Base-by-base conservation (phyloP, 2,329 filamentous ascomycete species). In the Dothidotthia symphoricarpi region DNA sequence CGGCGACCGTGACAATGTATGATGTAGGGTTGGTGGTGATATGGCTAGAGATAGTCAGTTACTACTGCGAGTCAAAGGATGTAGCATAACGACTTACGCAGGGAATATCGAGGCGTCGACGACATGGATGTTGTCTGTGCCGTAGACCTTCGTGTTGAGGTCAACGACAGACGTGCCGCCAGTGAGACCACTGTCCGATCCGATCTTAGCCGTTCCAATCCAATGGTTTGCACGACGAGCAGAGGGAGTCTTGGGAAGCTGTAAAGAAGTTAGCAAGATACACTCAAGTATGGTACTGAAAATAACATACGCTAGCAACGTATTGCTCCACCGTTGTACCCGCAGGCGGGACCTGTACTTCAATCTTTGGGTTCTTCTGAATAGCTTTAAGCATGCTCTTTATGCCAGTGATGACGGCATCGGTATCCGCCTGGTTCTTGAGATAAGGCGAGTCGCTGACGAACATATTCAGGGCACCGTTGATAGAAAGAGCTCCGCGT, bases 341-440 rank as follows among this genome's bases (percentile, higher is more conserved):
- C 1, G 74, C 51, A 1, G 56, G 39, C 0, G 82, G 82, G 32
- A 76, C 73, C 28, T 77, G 67, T 59, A 77, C 77, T n/a, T 71
- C 75, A 14, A 86, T 73, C 32, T 71, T 69, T 11, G 74, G 63
- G 30, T 83, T 73, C 22, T 69, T 74, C 22, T 70, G 67, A 13
- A 85, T 69, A 3, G 78, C 73, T 2, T 70, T 63, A 33, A 77
- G 70, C 40, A 86, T 63, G 45, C 78, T 78, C 64, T 84, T 75
- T 55, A 86, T 77, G 16, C 80, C 79, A 31, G 74, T 69, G 34
- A 81, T 77, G n/a, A 85, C 79, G n/a, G 80, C 79, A 31, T 75
- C 74, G 15, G 77, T 72, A 61, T 86, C 83, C 38, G 74, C 72
- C 13, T 73, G 61, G 41, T 80, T 63, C 28, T 72, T 71, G 2